phyloP scores from a whole-genome alignment of 2,329 filamentous ascomycete species.

The Diaporthe australafricana region DNA sequence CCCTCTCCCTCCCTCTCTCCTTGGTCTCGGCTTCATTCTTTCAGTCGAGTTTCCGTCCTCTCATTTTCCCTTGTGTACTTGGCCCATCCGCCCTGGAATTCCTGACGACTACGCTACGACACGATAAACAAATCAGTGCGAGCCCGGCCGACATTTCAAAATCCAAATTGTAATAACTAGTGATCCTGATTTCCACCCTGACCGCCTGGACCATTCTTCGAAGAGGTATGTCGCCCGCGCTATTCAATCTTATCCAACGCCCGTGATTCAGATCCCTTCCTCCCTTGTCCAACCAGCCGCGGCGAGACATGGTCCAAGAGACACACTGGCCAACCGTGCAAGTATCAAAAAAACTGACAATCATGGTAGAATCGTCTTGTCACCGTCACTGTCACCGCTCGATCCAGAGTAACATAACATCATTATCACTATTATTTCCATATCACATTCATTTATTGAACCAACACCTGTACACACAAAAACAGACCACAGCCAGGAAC shows the following conservation, averaged over 20 bases:
- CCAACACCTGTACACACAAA: slow-evolving; percentile 26
- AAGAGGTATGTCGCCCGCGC: slow-evolving; percentile 33
- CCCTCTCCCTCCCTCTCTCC: slow-evolving; percentile 33
- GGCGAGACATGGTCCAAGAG: slow-evolving; percentile 32
- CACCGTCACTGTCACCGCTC: slow-evolving; percentile 19
- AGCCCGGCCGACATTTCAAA: slow-evolving; percentile 22
- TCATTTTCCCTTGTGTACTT: slow-evolving; percentile 49
- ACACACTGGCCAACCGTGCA: background rate
- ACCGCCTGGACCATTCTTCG: slow-evolving; percentile 32
- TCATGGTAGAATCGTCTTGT: slow-evolving; percentile 22
- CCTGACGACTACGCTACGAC: slow-evolving; percentile 22
- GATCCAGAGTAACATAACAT: slow-evolving; percentile 27
- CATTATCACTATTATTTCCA: slow-evolving; percentile 15
- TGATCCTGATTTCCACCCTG: slow-evolving; percentile 25
- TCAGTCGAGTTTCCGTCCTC: slow-evolving; percentile 58
- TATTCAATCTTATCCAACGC: background rate
- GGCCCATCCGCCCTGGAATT: slow-evolving; percentile 41
- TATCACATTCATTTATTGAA: slow-evolving; percentile 31
- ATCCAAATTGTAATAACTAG: slow-evolving; percentile 34
- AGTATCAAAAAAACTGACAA: slow-evolving; percentile 29
- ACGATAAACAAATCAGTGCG: slow-evolving; percentile 30
- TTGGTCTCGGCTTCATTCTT: slow-evolving; percentile 60
- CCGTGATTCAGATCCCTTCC: slow-evolving; percentile 26
- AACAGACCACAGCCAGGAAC: slow-evolving; percentile 27
- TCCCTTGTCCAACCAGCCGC: slow-evolving; percentile 23